These are phyloP conservation scores for Mortierella hygrophila DNA, from an alignment of 192 early-diverging fungal species.

Conservation along the genomic window DNA sequence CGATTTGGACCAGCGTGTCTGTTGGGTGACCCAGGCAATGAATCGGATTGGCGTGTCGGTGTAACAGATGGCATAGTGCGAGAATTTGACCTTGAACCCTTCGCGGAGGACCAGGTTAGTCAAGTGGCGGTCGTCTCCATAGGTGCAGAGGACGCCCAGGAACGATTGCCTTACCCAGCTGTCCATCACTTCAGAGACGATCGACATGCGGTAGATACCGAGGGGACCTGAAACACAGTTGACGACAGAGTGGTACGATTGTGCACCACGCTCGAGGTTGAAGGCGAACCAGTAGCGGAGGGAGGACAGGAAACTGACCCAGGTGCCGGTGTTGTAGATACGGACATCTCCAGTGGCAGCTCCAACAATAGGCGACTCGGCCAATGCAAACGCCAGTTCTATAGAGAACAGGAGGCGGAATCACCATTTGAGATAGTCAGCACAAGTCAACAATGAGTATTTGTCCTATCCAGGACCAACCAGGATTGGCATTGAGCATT, in stretches of 20 bases:
- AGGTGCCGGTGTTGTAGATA: constrained; percentile 67
- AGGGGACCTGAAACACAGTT: constrained; percentile 75
- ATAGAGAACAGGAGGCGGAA: neutral
- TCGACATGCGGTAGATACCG: constrained; percentile 68
- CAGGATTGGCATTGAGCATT: neutral
- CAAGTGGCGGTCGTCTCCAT: constrained; percentile 74
- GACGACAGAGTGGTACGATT: constrained; percentile 68
- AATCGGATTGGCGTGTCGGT: constrained; percentile 70
- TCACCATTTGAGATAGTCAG: neutral
- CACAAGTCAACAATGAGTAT: neutral
- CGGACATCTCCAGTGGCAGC: constrained; percentile 63
- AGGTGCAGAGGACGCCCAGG: constrained; percentile 70
- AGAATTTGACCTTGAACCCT: constrained; percentile 66
- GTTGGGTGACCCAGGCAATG: constrained; percentile 72
- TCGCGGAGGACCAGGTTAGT: constrained; percentile 66
- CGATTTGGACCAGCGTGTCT: constrained; percentile 75
- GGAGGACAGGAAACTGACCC: constrained; percentile 71
- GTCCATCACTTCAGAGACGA: constrained; percentile 65
- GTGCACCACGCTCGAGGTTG: constrained; percentile 74
- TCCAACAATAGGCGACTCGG: constrained; percentile 62
- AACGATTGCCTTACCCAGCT: constrained; percentile 68
- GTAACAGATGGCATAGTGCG: constrained; percentile 70
- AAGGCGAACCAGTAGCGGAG: constrained; percentile 76
- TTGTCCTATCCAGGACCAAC: neutral
- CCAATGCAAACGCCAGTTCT: constrained; percentile 66